A percentile compares a stretch with the other conserved stretches of the same genome.
Conservation (phyloP, 2,329 filamentous ascomycete genomes). For the Pseudopyrenochaeta lycopersici region DNA sequence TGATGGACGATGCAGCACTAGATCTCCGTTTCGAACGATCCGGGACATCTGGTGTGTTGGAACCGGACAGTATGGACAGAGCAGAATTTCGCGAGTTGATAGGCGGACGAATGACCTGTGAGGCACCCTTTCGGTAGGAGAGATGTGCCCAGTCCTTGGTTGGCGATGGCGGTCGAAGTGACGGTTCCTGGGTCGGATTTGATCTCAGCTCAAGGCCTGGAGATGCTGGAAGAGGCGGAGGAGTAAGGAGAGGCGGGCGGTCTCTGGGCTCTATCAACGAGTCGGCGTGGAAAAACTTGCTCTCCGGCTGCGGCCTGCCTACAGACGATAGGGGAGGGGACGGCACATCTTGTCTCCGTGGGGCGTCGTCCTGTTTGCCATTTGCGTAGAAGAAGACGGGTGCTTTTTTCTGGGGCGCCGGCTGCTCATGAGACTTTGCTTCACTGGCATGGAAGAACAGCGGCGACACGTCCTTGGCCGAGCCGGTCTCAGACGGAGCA, state of each 20-base stretch:
- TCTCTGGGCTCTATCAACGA: constrained; percentile 51
- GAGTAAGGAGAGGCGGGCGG: constrained; percentile 42
- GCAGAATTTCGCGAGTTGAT: constrained; percentile 41
- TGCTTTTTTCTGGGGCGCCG: constrained; percentile 52
- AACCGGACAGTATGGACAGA: constrained; percentile 42
- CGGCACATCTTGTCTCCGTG: constrained; percentile 26
- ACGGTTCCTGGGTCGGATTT: constrained; percentile 16
- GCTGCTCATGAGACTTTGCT: constrained; percentile 55
- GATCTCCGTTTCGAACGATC: constrained; percentile 42
- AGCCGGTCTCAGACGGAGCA: constrained; percentile 35
- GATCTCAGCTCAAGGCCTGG: constrained; percentile 33
- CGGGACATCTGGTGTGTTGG: constrained; percentile 30
- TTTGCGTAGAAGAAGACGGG: constrained; percentile 63
- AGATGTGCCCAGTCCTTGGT: constrained; percentile 59
- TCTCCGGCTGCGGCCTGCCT: constrained; percentile 35
- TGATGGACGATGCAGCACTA: constrained; percentile 40
- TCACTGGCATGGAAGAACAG: constrained; percentile 96
- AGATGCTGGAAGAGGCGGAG: constrained; percentile 35
- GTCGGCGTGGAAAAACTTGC: constrained; percentile 81
- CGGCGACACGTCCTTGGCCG: constrained; percentile 51
- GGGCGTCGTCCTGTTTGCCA: constrained; percentile 54
- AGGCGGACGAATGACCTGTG: constrained; percentile 56
- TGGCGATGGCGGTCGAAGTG: constrained; percentile 53
- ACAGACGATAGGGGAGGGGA: constrained; percentile 47
- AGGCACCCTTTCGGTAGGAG: constrained; percentile 60